Evolutionary conservation across 768 basidiomycete species (phyloP), one percentile per base, ranked within the genome.

Genomic region (Suillus alpinus): DNA sequence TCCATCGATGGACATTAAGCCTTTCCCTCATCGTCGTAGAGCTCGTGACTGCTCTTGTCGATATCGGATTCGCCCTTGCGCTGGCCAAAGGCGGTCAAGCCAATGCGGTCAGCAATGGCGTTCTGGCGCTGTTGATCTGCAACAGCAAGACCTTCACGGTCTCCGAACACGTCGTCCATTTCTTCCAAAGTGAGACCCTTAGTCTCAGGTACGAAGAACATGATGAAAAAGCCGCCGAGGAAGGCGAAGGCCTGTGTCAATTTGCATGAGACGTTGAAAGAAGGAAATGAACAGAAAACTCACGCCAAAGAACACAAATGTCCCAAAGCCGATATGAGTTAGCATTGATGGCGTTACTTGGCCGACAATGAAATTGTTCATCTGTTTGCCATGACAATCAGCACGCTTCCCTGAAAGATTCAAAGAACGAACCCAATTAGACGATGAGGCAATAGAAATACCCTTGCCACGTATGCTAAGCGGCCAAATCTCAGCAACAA

Each of bases 91-190:
- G 67, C 66, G 61, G 77, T 75, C 32, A 92, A 80, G 5, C 89
- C 89, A 62, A 92, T 84, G 37, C 85, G 82, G 63, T 79, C 78
- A 66, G 85, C 80, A 61, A 91, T 89, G 18, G 73, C 75, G 32
- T 69, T 71, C 59, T 80, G 76, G 57, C 81, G 77, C 55, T 73
- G 72, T 63, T 79, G 76, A 69, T 92, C 91, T 18, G 83, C 82
- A 12, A 76, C 76, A 1, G 81, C 85, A 49, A 87, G 73, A 39
- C 83, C 83, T 51, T 70, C 71, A 9, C 74, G 76, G 57, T 83
- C 83, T 36, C 87, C 86, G 71, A 93, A 93, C 20, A 89, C 83
- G 32, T 83, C 83, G 71, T 93, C 91, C 84, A 92, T 89, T 71
- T 92, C 88, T 68, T 92, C 90, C 50, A 92, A 77, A 3, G 84